phyloP scores from a whole-genome alignment of 192 early-diverging fungal species.

The Geranomyces michiganensis region DNA sequence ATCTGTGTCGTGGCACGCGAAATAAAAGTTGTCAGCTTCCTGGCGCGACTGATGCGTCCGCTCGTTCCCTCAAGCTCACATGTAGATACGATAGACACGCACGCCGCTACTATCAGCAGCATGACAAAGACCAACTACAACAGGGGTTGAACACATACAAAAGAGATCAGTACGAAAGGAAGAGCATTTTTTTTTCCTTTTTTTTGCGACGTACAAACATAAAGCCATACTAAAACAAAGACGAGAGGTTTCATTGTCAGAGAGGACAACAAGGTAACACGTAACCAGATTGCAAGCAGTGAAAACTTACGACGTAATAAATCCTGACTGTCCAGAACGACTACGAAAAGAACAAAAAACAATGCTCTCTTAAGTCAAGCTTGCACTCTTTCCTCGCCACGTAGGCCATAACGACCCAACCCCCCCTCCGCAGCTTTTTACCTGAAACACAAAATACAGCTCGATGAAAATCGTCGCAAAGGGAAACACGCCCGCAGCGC shows the following conservation, averaged over 20 bases:
- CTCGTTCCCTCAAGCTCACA: too few species aligned
- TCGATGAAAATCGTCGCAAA: conserved; percentile 96
- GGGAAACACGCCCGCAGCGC: conserved; percentile 84
- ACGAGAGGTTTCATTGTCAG: background rate
- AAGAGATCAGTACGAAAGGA: conserved; percentile 9
- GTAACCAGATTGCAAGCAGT: background rate
- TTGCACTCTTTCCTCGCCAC: too few species aligned
- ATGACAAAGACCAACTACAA: conserved; percentile 76
- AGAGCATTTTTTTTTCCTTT: too few species aligned
- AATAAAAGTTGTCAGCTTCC: conserved; percentile 4
- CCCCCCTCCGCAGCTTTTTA: too few species aligned
- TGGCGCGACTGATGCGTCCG: too few species aligned
- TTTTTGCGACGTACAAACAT: conserved; percentile 72
- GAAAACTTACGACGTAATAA: conserved; percentile 71
- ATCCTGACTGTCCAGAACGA: conserved; percentile 89
- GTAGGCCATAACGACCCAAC: too few species aligned
- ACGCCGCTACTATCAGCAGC: conserved; percentile 80
- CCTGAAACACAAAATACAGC: conserved; percentile 87
- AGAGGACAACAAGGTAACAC: background rate
- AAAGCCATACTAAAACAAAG: conserved; percentile 56
- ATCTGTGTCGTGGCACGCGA: conserved; percentile 53
- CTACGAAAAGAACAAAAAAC: conserved; percentile 44
- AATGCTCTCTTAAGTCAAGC: background rate
- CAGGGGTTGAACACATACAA: too few species aligned
- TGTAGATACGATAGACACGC: conserved; percentile 83